These are phyloP conservation scores for Lanzia echinophila DNA, from an alignment of 2,329 filamentous ascomycete species.

Conservation along the genomic window DNA sequence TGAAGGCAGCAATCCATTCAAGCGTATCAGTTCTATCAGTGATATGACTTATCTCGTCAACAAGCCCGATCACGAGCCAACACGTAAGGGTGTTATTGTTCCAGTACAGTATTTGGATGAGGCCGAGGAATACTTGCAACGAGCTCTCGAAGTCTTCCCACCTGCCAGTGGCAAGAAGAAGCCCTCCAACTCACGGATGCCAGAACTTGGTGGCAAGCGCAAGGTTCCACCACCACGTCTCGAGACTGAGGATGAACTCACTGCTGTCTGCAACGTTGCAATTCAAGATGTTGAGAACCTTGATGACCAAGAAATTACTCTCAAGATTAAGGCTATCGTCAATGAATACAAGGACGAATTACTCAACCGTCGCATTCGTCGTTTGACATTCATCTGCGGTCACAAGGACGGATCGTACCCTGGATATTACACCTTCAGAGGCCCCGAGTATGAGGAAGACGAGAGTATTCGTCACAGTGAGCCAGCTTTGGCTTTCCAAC, in stretches of 20 bases:
- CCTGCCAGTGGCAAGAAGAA: constrained; percentile 49
- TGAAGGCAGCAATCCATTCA: constrained; percentile 57
- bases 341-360: constrained; percentile 80
- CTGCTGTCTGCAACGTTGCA: constrained; percentile 87
- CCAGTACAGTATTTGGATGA: constrained; percentile 93
- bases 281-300: constrained; percentile 80
- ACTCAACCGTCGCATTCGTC: constrained; percentile 71
- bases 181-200: constrained; percentile 53
- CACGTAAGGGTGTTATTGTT: constrained; percentile 87
- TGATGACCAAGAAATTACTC: constrained; percentile 73
- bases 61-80: constrained; percentile 68
- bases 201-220: constrained; percentile 69
- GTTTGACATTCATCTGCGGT: constrained; percentile 93
- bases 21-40: constrained; percentile 88
- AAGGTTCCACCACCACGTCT: constrained; percentile 48
- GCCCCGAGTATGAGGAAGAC: constrained; percentile 82
- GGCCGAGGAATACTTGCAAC: constrained; percentile 76
- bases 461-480: constrained; percentile 95
- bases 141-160: constrained; percentile 79
- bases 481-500: constrained; percentile 95
- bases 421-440: constrained; percentile 97
- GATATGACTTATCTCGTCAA: constrained; percentile 86
- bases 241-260: constrained; percentile 68
- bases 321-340: constrained; percentile 69
- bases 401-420: constrained; percentile 92